Percentiles rank a stretch among this genome's conserved stretches.
These are phyloP conservation scores for Syncephalastrum racemosum DNA, from an alignment of 371 early-diverging fungal genomes.

Conservation along the genomic window DNA sequence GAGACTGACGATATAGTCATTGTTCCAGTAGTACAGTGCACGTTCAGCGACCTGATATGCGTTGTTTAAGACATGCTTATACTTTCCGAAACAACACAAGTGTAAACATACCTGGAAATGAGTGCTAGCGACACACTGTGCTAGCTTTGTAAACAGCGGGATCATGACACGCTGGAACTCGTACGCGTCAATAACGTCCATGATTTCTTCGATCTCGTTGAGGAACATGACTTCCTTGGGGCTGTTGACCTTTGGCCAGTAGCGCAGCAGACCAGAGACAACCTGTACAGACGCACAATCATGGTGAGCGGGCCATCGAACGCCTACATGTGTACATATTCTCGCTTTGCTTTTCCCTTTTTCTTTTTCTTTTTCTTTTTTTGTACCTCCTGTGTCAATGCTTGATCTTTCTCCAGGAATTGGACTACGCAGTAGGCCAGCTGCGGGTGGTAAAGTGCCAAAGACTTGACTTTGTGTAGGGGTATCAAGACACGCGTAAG, in stretches of 20 bases:
- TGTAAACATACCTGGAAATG: slow-evolving; percentile 83
- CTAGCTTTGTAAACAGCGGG: slow-evolving; percentile 88
- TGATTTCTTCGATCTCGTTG: slow-evolving; percentile 93
- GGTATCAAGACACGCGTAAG: slow-evolving; percentile 91
- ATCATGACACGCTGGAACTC: slow-evolving; percentile 89
- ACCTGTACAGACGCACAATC: slow-evolving; percentile 50
- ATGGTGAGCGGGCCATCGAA: background rate
- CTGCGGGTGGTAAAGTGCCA: slow-evolving; percentile 93
- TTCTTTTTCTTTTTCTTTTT: no score
- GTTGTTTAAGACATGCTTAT: background rate
- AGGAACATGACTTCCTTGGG: slow-evolving; percentile 98
- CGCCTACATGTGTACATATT: background rate
- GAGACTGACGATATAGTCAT: slow-evolving; percentile 92
- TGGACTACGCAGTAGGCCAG: slow-evolving; percentile 97
- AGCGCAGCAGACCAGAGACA: slow-evolving; percentile 82
- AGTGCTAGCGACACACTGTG: slow-evolving; percentile 92
- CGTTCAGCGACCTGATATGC: slow-evolving; percentile 86
- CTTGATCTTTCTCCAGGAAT: slow-evolving; percentile 94
- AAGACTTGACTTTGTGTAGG: slow-evolving; percentile 91
- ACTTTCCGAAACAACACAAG: background rate
- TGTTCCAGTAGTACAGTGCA: slow-evolving; percentile 96
- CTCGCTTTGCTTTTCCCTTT: background rate
- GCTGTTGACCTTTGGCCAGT: slow-evolving; percentile 98
- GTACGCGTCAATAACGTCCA: slow-evolving; percentile 89
- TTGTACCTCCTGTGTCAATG: slow-evolving; percentile 76